Evolutionary conservation across 257 asterid species (phyloP), one percentile per base, ranked within the genome.

Genomic region (Solanum paucissectum): DNA sequence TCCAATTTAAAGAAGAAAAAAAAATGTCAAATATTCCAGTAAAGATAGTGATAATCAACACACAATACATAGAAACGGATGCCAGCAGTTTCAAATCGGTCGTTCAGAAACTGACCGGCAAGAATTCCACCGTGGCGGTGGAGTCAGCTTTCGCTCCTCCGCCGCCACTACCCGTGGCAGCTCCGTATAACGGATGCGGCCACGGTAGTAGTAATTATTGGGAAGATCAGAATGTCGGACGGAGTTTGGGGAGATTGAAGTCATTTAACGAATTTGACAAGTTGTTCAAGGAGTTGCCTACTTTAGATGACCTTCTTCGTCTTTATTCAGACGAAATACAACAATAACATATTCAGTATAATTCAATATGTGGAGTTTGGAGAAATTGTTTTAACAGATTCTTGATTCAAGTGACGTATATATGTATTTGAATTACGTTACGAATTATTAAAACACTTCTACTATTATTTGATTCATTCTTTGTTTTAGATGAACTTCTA

Each of bases 101-200:
- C 11, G 94, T 92, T 52, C 94, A 92, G 79, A 87, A 40, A 64
- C 91, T 92, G 23, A 92, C 94, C 4, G 94, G 94, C 2, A 92
- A 91, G 83, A 92, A 92, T 68, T 86, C 94, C 4, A 83, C 21
- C 5, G 88, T 84, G 60, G 89, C 52, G 85, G 38, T 23, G 34
- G 83, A 71, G 85, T 37, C 52, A 37, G 5, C 20, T 9, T 11
- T 23, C 83, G 4, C 12, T 49, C 44, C 44, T 5, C 69, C 69
- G 5, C 86, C 69, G 16, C 32, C 44, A 14, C 40, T 7, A 32
- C 27, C 29, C 44, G 21, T 52, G 27, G 86, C 69, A 29, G 85
- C 85, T 49, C 8, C 29, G 23, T 55, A 12, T 18, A 0, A 8
- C 2, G 20, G 13, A 6, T 2, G 40, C 46, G 8, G 82, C 44